Evolutionary conservation across 2,329 filamentous ascomycete genomes (phyloP), one percentile per base, ranked within the genome.

Genomic region (Thelonectria blattea): DNA sequence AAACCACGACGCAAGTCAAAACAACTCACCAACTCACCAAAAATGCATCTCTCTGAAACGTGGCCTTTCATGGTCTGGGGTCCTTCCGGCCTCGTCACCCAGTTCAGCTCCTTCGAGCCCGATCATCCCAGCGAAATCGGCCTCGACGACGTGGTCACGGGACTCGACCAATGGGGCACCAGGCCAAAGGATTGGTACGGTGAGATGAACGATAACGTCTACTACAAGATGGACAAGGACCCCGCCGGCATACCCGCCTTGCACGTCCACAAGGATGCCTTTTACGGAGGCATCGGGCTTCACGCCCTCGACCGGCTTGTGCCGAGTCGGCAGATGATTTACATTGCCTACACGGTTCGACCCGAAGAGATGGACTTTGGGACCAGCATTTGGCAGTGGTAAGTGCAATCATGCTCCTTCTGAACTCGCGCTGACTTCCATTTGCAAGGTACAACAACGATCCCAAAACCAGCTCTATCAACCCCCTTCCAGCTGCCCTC

Each of bases 371-470:
- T 57, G 3, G 55, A 52, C 20, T 46, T 32, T 11, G 47, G 51
- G 15, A 57, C 55, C 0, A 51, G 50, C 27, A 48, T 52, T 41
- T 57, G 39, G 47, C 55, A 57, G 20, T 57, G 55, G 55, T 57
- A 18, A 20, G 47, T 27, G 22, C 24, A 3, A 20, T 18, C 12
- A 15, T 15, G 7, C 3, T 18, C 5, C 12, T 30, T 6, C 11
- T 37, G 15, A 8, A 15, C 7, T 42, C 3, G n/a, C n/a, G 24
- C 20, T 48, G 3, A 42, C 15, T 12, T n/a, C 4, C 5, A 30
- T 30, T n/a, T 18, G 12, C n/a, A 6, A 56, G 53, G 53, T 49
- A 42, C 12, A 56, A 50, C 2, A 49, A 56, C 20, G 53, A 56
- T 10, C 3, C 2, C 5, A 17, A 42, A 1, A 56, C 53, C n/a